Evolutionary conservation across 169 alveolate genomes (phyloP).

Genomic region (Cryptosporidium ubiquitum): DNA sequence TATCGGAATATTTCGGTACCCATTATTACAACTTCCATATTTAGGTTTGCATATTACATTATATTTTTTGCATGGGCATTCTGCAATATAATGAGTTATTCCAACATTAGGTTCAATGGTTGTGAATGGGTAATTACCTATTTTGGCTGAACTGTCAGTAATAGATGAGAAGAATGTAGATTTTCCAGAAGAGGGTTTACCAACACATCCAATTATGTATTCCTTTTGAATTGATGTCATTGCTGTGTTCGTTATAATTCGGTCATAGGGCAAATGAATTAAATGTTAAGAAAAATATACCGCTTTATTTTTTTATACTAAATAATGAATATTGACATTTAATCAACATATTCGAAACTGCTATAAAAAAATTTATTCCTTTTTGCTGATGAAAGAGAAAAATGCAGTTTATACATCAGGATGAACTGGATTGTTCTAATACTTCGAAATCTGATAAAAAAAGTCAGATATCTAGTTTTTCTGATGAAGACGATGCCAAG

Average conservation of each 20-base stretch:
- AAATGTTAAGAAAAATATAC: not conserved
- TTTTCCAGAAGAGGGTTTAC: conserved; percentile 82
- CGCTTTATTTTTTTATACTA: not conserved
- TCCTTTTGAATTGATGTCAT: conserved; percentile 58
- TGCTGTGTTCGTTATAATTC: not conserved
- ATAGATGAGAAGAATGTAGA: conserved; percentile 79
- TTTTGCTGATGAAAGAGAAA: not conserved
- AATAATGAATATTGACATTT: not conserved
- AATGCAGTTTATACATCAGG: not conserved
- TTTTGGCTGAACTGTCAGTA: conserved; percentile 80
- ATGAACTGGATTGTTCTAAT: not conserved
- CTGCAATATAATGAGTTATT: conserved; percentile 74
- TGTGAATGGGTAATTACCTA: conserved; percentile 81
- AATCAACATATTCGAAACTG: too few species aligned
- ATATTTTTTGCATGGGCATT: conserved; percentile 79
- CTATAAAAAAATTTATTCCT: not conserved
- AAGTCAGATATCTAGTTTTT: not conserved
- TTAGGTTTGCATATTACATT: conserved; percentile 76
- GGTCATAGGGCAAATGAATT: not conserved
- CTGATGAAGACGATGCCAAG: not conserved
- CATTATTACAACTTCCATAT: conserved; percentile 76
- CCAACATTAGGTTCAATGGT: conserved; percentile 81
- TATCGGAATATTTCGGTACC: conserved; percentile 78
- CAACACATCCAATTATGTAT: conserved; percentile 82
- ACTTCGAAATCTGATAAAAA: not conserved